Evolutionary conservation across 352 stramenopile genomes (phyloP), one percentile per base, ranked within the genome.

Genomic region (Phytopythium vexans): DNA sequence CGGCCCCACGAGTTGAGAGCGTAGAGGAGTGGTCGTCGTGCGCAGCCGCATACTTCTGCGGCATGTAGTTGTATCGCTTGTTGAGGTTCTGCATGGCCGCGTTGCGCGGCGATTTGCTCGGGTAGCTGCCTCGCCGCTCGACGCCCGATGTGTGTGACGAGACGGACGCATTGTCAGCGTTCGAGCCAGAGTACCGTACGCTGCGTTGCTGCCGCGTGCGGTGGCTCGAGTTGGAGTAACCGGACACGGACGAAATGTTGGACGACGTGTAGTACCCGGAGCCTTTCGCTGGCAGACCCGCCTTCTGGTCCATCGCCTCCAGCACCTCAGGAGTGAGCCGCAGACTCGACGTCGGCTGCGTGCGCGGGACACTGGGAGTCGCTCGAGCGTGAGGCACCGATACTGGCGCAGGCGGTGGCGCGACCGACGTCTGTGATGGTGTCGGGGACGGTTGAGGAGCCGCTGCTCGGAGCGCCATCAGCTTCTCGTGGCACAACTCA

Each of bases 1-100:
- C 74, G 0, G 77, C 80, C 15, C 80, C 80, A 49, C 78, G 78
- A 8, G 80, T 86, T 33, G 80, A 90, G 32, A 90, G 59, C 7
- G 80, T 88, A 10, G 77, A 88, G 0, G 71, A 64, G 1, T 68
- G 68, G 37, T 65, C 36, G 8, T 86, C 64, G 3, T 54, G 50
- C 49, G 59, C 53, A n/a, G 72, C 52, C 32, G 67, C 56, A 63
- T 87, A 87, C 51, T 71, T 77, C 15, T 81, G 74, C 8, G 77
- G 77, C 52, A 88, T 77, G 62, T 88, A 83, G 51, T 79, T 84
- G 68, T 90, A 86, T 32, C 80, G 71, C 43, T 75, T 78, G 62
- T 74, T 77, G 45, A 82, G 46, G 57, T 76, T 85, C 35, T 79
- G 69, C 41, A 81, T 50, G 8, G 66, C 66, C n/a, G 72, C 62